Conservation (phyloP, 2,329 filamentous ascomycete species). For the Aspergillus puulaauensis region DNA sequence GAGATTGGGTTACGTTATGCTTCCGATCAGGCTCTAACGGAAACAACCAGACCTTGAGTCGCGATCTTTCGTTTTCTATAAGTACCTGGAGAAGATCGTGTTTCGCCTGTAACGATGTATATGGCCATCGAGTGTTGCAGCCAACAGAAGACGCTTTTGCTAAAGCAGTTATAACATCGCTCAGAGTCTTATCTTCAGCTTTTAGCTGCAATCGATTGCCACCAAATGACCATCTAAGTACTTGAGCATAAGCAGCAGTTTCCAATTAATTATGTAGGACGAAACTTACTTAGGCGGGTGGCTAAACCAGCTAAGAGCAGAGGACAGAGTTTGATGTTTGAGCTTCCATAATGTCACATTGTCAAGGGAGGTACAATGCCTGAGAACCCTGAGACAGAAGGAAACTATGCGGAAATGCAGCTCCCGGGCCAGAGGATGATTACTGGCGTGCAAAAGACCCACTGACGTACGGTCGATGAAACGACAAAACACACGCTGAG, state of each 20-base stretch:
- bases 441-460: constrained; percentile 66
- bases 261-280: not conserved
- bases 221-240: constrained; percentile 81
- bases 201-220: constrained; percentile 92
- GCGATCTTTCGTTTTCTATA: constrained; percentile 78
- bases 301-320: constrained; percentile 85
- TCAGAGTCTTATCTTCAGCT: constrained; percentile 80
- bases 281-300: constrained; percentile 62
- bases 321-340: constrained; percentile 85
- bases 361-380: constrained; percentile 64
- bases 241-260: constrained; percentile 18
- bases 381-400: constrained; percentile 76
- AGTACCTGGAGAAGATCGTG: constrained; percentile 80
- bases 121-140: constrained; percentile 47
- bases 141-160: constrained; percentile 64
- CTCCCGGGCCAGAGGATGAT: constrained; percentile 86
- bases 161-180: constrained; percentile 70
- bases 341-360: constrained; percentile 73
- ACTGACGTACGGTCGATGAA: constrained; percentile 77
- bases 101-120: constrained; percentile 71
- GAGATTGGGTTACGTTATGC: constrained; percentile 48
- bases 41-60: constrained; percentile 85
- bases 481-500: constrained; percentile 77
- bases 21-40: constrained; percentile 68
- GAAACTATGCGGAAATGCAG: constrained; percentile 86